A percentile compares a stretch with the other conserved stretches of the same genome.
Conservation (phyloP, 305 asterid species). For the Ruellia speciosa region DNA sequence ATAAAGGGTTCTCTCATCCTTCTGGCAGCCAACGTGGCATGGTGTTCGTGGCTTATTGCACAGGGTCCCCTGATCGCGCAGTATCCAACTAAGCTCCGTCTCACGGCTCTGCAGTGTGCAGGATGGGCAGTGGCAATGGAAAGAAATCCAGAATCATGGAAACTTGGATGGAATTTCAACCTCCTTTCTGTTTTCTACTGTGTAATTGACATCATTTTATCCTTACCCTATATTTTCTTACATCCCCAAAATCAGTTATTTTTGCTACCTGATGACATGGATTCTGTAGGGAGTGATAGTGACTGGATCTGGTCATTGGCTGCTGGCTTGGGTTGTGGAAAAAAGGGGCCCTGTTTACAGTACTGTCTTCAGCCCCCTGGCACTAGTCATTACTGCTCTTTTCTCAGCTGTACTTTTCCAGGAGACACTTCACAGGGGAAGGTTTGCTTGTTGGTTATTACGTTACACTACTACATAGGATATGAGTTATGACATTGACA, state of each 20-base stretch:
- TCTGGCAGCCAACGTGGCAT: not conserved
- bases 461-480: no score
- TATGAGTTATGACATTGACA: not conserved
- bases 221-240: no score
- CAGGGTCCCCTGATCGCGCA: not conserved
- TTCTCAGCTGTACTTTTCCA: slow-evolving; percentile 24
- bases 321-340: slow-evolving; percentile 25
- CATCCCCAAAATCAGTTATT: not conserved
- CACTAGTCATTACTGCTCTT: slow-evolving; percentile 25
- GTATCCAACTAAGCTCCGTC: not conserved
- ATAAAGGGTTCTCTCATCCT: not conserved
- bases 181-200: slow-evolving; percentile 31
- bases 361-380: slow-evolving; percentile 24
- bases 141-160: slow-evolving; percentile 31
- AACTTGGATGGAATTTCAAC: slow-evolving; percentile 36
- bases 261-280: no score
- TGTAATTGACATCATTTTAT: not conserved
- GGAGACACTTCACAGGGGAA: slow-evolving; percentile 33
- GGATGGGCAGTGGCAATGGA: slow-evolving; percentile 26
- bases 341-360: slow-evolving; percentile 31
- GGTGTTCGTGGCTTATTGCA: not conserved
- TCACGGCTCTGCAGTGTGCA: slow-evolving; percentile 16
- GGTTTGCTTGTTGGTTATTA: slow-evolving; percentile 13
- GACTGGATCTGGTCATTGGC: slow-evolving; percentile 13
- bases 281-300: slow-evolving; percentile 13